Conservation (phyloP, 1,139 yeast species). For the Taphrina populina region DNA sequence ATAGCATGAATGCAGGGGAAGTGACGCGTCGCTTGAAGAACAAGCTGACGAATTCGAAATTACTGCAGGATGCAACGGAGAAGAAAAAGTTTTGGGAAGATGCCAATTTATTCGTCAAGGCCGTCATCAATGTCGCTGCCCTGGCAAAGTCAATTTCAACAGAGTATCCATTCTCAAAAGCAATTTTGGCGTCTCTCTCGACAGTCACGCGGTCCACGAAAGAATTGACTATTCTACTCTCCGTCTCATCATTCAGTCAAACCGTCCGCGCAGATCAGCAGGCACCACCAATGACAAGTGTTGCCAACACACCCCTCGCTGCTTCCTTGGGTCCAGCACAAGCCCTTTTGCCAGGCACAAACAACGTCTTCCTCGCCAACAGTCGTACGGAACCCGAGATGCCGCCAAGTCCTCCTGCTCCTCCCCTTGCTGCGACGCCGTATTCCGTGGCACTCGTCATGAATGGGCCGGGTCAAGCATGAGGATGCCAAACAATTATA, state of each 20-base stretch:
- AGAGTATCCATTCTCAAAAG: constrained; percentile 36
- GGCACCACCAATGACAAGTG: constrained; percentile 9
- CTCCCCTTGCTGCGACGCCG: constrained; percentile 10
- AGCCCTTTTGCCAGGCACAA: constrained; percentile 3
- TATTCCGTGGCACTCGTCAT: constrained; percentile 6
- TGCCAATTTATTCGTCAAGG: constrained; percentile 75
- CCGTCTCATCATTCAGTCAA: constrained; percentile 35
- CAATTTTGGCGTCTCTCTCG: constrained; percentile 35
- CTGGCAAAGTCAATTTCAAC: constrained; percentile 35
- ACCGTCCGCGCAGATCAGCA: constrained; percentile 7
- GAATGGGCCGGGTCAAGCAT: no score
- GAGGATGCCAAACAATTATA: no score
- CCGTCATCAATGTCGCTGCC: constrained; percentile 37
- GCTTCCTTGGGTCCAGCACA: constrained; percentile 33
- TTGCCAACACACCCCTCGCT: constrained; percentile 16
- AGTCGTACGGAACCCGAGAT: constrained; percentile 13
- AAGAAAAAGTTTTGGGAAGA: constrained; percentile 80
- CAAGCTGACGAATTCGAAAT: constrained; percentile 56
- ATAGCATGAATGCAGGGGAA: constrained; percentile 79
- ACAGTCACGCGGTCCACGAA: constrained; percentile 38
- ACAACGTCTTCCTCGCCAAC: constrained; percentile 1
- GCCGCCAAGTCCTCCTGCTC: constrained; percentile 13
- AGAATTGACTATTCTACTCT: constrained; percentile 37
- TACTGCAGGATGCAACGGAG: constrained; percentile 52
- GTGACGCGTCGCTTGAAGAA: constrained; percentile 66